These are phyloP conservation scores for Musa acuminata DNA, from an alignment of 176 grass and related monocot genomes.

Conservation along the genomic window DNA sequence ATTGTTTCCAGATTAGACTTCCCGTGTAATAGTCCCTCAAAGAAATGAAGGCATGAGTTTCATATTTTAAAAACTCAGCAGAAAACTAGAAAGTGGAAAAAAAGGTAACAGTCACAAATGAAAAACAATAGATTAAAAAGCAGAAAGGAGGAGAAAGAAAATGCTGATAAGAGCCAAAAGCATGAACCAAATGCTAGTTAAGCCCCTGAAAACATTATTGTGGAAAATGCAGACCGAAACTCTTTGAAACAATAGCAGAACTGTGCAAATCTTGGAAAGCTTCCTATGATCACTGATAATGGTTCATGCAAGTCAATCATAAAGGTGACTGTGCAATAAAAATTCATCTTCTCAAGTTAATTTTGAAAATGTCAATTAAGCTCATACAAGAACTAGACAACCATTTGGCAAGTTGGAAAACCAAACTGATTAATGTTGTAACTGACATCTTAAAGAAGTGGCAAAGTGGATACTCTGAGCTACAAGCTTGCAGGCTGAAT, in stretches of 20 bases:
- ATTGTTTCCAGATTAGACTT: not conserved
- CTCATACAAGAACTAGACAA: not conserved
- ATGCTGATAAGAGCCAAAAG: too few species aligned
- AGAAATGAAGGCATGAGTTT: not conserved
- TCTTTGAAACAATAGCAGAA: not conserved
- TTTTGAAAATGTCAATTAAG: not conserved
- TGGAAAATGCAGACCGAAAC: not conserved
- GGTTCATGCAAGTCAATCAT: not conserved
- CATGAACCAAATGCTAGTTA: not conserved
- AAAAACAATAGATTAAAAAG: not conserved
- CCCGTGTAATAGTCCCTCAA: not conserved
- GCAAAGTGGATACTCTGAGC: not conserved
- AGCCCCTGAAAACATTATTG: not conserved
- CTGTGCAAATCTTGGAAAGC: not conserved
- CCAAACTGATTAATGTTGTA: not conserved
- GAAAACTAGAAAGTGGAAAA: not conserved
- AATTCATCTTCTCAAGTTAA: not conserved
- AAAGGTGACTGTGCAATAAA: not conserved
- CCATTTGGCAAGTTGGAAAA: not conserved
- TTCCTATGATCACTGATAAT: not conserved
- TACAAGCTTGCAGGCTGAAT: too few species aligned
- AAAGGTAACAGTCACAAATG: not conserved
- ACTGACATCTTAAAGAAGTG: not conserved
- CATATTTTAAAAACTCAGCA: not conserved
- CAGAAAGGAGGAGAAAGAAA: not conserved